phyloP scores from a whole-genome alignment of 2,329 filamentous ascomycete species.

The Diaporthe sp. region DNA sequence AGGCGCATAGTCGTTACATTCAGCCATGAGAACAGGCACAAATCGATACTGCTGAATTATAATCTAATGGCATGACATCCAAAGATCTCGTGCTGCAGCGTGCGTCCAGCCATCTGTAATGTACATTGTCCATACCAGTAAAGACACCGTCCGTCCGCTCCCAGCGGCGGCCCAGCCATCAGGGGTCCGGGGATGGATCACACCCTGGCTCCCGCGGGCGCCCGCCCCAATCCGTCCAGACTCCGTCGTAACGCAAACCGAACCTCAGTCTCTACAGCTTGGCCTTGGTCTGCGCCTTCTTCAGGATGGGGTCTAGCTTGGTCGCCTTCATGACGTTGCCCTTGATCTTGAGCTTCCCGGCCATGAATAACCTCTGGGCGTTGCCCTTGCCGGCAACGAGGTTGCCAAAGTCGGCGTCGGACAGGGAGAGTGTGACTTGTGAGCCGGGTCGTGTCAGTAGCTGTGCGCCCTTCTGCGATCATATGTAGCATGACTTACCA shows the following conservation, averaged over 20 bases:
- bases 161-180: constrained; percentile 10
- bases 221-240: constrained; percentile 40
- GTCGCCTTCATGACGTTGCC: constrained; percentile 99
- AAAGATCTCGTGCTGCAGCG: constrained; percentile 3
- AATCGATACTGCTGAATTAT: constrained; percentile 14
- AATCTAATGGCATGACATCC: constrained; percentile 10
- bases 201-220: constrained; percentile 24
- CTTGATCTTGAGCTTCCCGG: constrained; percentile 98
- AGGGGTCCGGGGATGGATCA: neutral
- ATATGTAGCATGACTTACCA: constrained; percentile 67
- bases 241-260: constrained; percentile 40
- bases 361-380: constrained; percentile 96
- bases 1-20: neutral
- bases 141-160: constrained; percentile 17
- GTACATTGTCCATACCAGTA: constrained; percentile 11
- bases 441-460: neutral
- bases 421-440: constrained; percentile 86
- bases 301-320: constrained; percentile 93
- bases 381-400: constrained; percentile 91
- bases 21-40: neutral
- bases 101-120: constrained; percentile 13
- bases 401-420: constrained; percentile 88
- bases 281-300: constrained; percentile 86
- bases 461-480: neutral
- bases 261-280: constrained; percentile 75